Evolutionary conservation across 805 yeast species (phyloP), one percentile per base, ranked within the genome.

Genomic region (Lipomyces yamanashiensis): DNA sequence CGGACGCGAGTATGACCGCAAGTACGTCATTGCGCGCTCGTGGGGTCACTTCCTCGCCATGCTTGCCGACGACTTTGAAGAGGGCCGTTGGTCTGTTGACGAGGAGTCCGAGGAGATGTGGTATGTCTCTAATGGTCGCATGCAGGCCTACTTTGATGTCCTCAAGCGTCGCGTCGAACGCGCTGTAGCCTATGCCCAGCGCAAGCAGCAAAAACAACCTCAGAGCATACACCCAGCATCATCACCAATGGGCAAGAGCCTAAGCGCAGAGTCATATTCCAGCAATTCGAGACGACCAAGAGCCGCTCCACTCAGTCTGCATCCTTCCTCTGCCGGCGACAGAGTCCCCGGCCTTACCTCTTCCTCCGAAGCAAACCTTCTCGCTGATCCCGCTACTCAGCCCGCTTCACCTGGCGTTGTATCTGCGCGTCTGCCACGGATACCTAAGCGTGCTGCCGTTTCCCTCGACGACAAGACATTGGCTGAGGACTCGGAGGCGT

Each of bases 1-100:
- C 75, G 99, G 99, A 45, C 86, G 98, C 73, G 98, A 93, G 69
- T 93, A 87, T 73, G 98, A 93, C 78, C 85, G 89, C 44, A 93
- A 93, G 74, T 91, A 84, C 75, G 92, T 89, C 44, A 80, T 95
- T 60, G 96, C 98, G 19, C 84, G 85, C 56, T 88, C 88, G 61
- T 93, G 96, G 87, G 96, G 96, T 17, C 95, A 89, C 71, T 95
- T 95, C 75, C 77, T 93, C 58, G 79, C 92, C 59, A 82, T 83
- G 57, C 87, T 92, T 74, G 96, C 92, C 34, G 90, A 91, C 69
- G 98, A 93, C 74, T 79, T 93, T 61, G 97, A 92, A 74, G 82
- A 80, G 57, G 96, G 96, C 10, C 88, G 88, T 74, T 90, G 89
- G 83, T 83, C 81, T 47, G 80, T 93, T 58, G 86, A 86, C 70